Evolutionary conservation across 768 basidiomycete species (phyloP).

Genomic region (Sporobolomyces phaffii): DNA sequence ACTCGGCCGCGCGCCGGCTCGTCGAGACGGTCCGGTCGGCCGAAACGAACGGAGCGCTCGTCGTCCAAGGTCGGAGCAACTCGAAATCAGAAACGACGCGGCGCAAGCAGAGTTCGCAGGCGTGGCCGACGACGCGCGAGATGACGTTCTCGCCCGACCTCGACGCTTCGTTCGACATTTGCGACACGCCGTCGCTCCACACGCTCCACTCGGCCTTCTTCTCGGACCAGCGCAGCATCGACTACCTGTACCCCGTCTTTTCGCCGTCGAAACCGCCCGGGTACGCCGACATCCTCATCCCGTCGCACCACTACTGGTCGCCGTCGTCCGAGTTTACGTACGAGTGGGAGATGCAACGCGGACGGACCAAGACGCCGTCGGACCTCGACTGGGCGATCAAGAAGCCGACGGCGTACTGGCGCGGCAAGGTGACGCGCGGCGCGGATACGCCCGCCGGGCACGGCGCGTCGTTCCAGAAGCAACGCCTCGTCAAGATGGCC

Average conservation of each 20-base stretch:
- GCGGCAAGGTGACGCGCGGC: conserved; percentile 88
- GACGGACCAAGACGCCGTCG: conserved; percentile 52
- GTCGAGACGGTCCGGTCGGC: conserved; percentile 64
- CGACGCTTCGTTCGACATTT: conserved; percentile 70
- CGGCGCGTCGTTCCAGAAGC: conserved; percentile 43
- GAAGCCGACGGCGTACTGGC: conserved; percentile 78
- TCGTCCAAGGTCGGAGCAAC: conserved; percentile 34
- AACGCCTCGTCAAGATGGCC: conserved; percentile 42
- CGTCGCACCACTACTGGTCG: conserved; percentile 86
- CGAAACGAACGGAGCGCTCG: conserved; percentile 42
- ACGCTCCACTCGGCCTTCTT: conserved; percentile 92
- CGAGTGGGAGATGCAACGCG: conserved; percentile 41
- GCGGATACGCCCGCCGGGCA: conserved; percentile 42
- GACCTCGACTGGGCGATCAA: conserved; percentile 87
- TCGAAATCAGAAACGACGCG: conserved; percentile 41
- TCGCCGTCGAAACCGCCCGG: conserved; percentile 82
- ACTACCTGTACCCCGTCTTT: conserved; percentile 84
- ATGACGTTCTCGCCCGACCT: conserved; percentile 61
- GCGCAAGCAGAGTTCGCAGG: conserved; percentile 33
- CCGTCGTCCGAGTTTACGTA: conserved; percentile 42
- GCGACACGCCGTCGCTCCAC: conserved; percentile 71
- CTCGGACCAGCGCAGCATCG: conserved; percentile 88
- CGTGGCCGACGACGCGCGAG: conserved; percentile 48
- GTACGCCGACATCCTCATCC: conserved; percentile 85
- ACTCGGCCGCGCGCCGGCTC: conserved; percentile 70